A percentile compares a stretch with the other conserved stretches of the same genome.
Conservation (phyloP, 192 early-diverging fungal genomes). For the Geranomyces michiganensis region DNA sequence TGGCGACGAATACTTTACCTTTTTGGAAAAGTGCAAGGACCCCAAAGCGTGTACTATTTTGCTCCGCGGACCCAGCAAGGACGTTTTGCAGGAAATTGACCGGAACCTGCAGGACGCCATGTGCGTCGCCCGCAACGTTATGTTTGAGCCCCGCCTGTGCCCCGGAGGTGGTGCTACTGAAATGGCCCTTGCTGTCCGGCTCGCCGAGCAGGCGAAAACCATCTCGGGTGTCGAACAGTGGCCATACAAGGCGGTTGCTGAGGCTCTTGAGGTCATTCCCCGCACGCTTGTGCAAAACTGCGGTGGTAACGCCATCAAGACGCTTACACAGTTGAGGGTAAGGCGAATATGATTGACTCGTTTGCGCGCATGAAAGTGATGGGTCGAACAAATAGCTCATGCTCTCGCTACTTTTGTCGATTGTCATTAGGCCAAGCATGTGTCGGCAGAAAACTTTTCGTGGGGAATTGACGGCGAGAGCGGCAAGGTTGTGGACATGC, state of each 20-base stretch:
- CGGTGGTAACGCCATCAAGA: slow-evolving; percentile 97
- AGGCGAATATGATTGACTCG: background rate
- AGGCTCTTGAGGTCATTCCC: slow-evolving; percentile 97
- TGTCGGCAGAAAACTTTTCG: slow-evolving; percentile 72
- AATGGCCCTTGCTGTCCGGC: slow-evolving; percentile 91
- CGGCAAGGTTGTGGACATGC: slow-evolving; percentile 95
- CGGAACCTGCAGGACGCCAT: slow-evolving; percentile 99
- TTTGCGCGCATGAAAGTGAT: background rate
- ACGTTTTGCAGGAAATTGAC: slow-evolving; percentile 97
- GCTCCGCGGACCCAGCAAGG: slow-evolving; percentile 95
- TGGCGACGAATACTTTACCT: slow-evolving; percentile 99
- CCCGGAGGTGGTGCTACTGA: slow-evolving; percentile 99
- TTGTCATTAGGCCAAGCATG: slow-evolving; percentile 84
- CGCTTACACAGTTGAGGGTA: slow-evolving; percentile 84
- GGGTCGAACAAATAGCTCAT: background rate
- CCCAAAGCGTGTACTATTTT: slow-evolving; percentile 99
- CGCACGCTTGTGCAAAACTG: slow-evolving; percentile 99
- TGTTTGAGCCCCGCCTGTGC: slow-evolving; percentile 89
- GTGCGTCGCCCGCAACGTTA: slow-evolving; percentile 96
- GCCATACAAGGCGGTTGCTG: slow-evolving; percentile 94
- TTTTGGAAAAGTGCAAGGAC: slow-evolving; percentile 89
- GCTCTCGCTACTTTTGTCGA: background rate
- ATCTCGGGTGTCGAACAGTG: slow-evolving; percentile 92
- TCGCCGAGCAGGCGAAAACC: slow-evolving; percentile 87
- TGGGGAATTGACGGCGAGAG: slow-evolving; percentile 95